These are phyloP conservation scores for Camellia japonica DNA, from an alignment of 148 eudicot genomes.

Conservation along the genomic window DNA sequence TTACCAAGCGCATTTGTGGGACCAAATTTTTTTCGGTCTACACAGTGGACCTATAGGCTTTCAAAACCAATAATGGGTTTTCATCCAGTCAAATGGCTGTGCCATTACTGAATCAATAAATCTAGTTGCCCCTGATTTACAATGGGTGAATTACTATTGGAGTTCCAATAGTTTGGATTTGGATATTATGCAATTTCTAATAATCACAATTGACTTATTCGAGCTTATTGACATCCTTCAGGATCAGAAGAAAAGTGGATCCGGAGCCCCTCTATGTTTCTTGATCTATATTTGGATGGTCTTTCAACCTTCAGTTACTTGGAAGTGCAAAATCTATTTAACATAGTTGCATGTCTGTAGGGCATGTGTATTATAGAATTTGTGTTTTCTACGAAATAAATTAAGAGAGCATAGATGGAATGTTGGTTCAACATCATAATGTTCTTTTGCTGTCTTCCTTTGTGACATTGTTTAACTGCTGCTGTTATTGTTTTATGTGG, in stretches of 20 bases:
- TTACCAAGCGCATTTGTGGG: no score
- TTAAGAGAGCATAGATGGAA: not conserved
- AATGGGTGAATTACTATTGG: not conserved
- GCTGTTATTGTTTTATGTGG: not conserved
- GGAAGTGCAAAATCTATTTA: not conserved
- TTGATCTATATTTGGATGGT: slow-evolving; percentile 9
- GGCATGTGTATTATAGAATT: slow-evolving; percentile 1
- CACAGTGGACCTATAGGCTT: no score
- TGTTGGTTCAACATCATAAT: not conserved
- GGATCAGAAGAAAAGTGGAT: slow-evolving; percentile 76
- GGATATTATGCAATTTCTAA: not conserved
- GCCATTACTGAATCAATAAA: not conserved
- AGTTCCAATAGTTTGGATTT: not conserved
- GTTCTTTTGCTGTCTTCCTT: not conserved
- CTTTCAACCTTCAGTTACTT: not conserved
- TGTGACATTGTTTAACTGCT: slow-evolving; percentile 2
- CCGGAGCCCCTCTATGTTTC: slow-evolving; percentile 63
- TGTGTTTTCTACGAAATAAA: not conserved
- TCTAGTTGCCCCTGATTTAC: not conserved
- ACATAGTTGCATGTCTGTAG: not conserved
- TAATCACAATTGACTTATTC: not conserved
- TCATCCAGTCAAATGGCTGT: no score
- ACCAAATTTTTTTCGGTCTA: no score
- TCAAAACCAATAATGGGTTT: no score
- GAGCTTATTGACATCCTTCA: slow-evolving; percentile 27